Percentiles rank a stretch among this genome's conserved stretches.
phyloP scores from a whole-genome alignment of 106 monocot species.

The Dendrobium officinale region DNA sequence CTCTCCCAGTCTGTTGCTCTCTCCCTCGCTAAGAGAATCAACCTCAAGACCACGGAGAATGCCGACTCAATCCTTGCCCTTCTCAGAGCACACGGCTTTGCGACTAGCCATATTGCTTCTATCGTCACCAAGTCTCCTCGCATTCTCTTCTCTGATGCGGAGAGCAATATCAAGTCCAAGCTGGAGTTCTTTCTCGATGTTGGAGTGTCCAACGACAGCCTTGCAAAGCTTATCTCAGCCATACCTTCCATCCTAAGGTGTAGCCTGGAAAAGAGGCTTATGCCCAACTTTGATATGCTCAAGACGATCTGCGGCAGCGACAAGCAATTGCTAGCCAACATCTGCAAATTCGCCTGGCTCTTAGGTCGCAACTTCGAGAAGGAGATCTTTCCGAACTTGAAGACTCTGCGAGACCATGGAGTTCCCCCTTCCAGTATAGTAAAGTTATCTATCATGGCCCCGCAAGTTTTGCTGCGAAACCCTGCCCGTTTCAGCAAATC shows the following conservation, averaged over 20 bases:
- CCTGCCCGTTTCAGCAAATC: constrained; percentile 1
- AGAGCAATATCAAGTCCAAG: constrained; percentile 27
- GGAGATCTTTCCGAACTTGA: constrained; percentile 11
- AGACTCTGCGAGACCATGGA: constrained; percentile 2
- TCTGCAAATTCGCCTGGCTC: not conserved
- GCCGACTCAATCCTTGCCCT: constrained; percentile 14
- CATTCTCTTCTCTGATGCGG: constrained; percentile 10
- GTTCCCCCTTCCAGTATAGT: not conserved
- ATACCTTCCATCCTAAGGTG: not conserved
- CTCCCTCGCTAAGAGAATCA: constrained; percentile 12
- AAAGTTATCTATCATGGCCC: not conserved
- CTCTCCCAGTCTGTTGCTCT: constrained; percentile 18
- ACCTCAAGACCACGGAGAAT: constrained; percentile 12
- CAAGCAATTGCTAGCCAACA: not conserved
- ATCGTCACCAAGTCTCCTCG: constrained; percentile 16
- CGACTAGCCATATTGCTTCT: constrained; percentile 21
- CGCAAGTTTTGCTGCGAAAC: not conserved
- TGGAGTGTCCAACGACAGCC: constrained; percentile 7
- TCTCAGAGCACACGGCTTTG: constrained; percentile 23
- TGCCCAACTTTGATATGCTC: constrained; percentile 7
- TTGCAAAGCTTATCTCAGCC: constrained; percentile 6
- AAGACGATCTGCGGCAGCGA: not conserved
- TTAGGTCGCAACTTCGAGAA: not conserved
- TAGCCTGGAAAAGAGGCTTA: constrained; percentile 16
- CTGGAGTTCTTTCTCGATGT: constrained; percentile 9